Conservation (phyloP, 805 yeast species). For the Saturnispora gosingensis region DNA sequence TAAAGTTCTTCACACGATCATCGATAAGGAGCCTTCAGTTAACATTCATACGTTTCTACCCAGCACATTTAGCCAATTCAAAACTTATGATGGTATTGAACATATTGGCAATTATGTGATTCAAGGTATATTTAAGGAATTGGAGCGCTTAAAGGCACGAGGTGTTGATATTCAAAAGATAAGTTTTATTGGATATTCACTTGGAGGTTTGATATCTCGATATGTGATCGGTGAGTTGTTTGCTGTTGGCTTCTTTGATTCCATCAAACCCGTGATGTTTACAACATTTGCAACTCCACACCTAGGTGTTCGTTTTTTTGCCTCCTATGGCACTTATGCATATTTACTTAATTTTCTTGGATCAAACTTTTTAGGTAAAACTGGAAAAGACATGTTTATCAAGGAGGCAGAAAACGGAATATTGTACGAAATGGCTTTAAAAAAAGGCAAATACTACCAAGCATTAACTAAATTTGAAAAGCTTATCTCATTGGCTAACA, state of each 20-base stretch:
- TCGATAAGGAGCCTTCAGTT: constrained; percentile 19
- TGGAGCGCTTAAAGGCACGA: constrained; percentile 24
- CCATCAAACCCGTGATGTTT: constrained; percentile 51
- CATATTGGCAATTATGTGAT: constrained; percentile 61
- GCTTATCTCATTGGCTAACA: constrained; percentile 60
- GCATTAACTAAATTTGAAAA: constrained; percentile 52
- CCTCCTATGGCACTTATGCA: constrained; percentile 23
- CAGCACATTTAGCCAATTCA: constrained; percentile 53
- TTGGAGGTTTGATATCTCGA: constrained; percentile 80
- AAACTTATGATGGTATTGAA: constrained; percentile 80
- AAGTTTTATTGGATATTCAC: constrained; percentile 77
- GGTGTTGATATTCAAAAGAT: constrained; percentile 37
- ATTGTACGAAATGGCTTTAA: constrained; percentile 45
- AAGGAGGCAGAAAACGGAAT: constrained; percentile 34
- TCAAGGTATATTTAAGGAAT: constrained; percentile 48
- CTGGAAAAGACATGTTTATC: constrained; percentile 71
- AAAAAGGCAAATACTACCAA: constrained; percentile 37
- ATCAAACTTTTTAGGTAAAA: constrained; percentile 45
- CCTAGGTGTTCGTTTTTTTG: constrained; percentile 49
- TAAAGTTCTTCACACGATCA: constrained; percentile 30
- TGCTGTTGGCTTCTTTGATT: constrained; percentile 41
- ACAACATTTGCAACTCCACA: constrained; percentile 77
- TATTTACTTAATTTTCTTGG: constrained; percentile 42
- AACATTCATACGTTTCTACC: constrained; percentile 40
- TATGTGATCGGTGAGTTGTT: constrained; percentile 55